Percentiles rank a stretch among this genome's conserved stretches.
These are phyloP conservation scores for Sphaerobolus stellatus DNA, from an alignment of 1,284 basidiomycete species.

Conservation along the genomic window DNA sequence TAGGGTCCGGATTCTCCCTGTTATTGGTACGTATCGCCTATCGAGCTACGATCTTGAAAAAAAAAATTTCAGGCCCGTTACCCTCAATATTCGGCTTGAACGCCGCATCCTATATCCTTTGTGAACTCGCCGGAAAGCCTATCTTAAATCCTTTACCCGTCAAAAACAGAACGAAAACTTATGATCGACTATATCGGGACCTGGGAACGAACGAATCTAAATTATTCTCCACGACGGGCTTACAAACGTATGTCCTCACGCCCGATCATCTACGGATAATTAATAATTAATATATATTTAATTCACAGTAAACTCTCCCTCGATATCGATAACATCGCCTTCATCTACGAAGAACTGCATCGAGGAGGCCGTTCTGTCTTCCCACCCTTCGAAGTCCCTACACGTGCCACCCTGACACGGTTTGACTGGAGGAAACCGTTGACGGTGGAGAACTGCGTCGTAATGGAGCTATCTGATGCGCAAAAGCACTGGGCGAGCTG, in stretches of 20 bases:
- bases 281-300: no score
- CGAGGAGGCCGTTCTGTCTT: constrained; percentile 71
- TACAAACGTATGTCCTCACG: constrained; percentile 14
- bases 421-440: constrained; percentile 74
- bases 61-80: constrained; percentile 61
- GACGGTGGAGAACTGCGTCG: constrained; percentile 74
- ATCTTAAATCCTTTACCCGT: constrained; percentile 80
- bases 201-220: constrained; percentile 72
- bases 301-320: no score
- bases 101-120: constrained; percentile 83
- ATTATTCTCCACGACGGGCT: constrained; percentile 57
- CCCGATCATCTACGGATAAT: no score
- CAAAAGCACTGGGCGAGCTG: constrained; percentile 64
- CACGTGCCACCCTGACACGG: constrained; percentile 68
- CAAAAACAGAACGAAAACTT: constrained; percentile 81
- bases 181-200: constrained; percentile 77
- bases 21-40: constrained; percentile 66
- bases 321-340: constrained; percentile 79
- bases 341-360: constrained; percentile 86
- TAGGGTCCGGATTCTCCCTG: constrained; percentile 86
- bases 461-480: constrained; percentile 75
- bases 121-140: constrained; percentile 80
- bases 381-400: constrained; percentile 72
- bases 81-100: constrained; percentile 89
- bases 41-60: constrained; percentile 23